Conservation (phyloP, 768 basidiomycete genomes). For the Crucibulum laeve region DNA sequence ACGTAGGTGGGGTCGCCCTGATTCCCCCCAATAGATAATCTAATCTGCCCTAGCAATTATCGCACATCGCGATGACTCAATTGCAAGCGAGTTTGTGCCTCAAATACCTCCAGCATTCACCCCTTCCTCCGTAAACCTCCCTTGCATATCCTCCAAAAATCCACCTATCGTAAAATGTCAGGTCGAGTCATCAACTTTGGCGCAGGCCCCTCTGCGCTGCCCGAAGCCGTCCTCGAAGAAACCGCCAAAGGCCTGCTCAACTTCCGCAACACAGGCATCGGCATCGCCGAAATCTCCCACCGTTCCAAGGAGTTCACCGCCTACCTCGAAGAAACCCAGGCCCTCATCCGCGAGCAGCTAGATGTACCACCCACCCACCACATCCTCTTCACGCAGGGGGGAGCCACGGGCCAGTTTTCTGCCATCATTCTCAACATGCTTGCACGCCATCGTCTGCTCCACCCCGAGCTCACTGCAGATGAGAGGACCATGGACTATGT, state of each 20-base stretch:
- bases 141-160: background rate
- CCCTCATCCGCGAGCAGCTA: constrained; percentile 71
- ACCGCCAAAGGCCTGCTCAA: constrained; percentile 85
- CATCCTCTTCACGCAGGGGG: constrained; percentile 93
- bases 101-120: background rate
- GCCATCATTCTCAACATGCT: constrained; percentile 90
- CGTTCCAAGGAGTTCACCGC: constrained; percentile 85
- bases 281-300: constrained; percentile 94
- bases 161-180: constrained; percentile 24
- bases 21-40: background rate
- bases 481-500: constrained; percentile 80
- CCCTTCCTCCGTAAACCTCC: background rate
- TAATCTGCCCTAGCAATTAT: background rate
- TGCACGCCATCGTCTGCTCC: constrained; percentile 73
- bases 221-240: constrained; percentile 78
- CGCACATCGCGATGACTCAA: background rate
- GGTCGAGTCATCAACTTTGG: constrained; percentile 83
- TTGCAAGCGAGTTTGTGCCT: too few species aligned
- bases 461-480: constrained; percentile 51
- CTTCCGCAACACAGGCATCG: constrained; percentile 88
- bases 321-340: constrained; percentile 59
- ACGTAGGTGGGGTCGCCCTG: too few species aligned
- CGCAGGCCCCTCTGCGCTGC: constrained; percentile 91
- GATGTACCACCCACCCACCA: constrained; percentile 78
- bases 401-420: constrained; percentile 89